These are phyloP conservation scores for Aspergillus latus DNA, from an alignment of 2,329 filamentous ascomycete genomes.

Conservation along the genomic window DNA sequence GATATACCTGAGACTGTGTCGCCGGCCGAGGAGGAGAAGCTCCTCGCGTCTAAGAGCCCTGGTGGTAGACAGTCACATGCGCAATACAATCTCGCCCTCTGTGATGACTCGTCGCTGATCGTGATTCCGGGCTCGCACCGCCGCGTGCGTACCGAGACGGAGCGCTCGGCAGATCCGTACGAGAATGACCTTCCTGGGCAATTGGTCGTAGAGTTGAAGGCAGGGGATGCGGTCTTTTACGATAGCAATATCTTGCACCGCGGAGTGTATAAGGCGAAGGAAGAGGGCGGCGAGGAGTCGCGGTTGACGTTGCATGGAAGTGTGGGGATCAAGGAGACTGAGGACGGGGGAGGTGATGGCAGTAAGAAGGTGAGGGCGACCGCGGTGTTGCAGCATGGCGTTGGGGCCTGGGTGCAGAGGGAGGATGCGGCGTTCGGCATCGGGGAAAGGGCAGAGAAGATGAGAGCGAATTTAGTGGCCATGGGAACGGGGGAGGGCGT, in stretches of 20 bases:
- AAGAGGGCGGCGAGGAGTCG: slow-evolving; percentile 36
- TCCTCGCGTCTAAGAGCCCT: slow-evolving; percentile 54
- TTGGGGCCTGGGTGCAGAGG: slow-evolving; percentile 45
- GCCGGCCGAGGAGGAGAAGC: slow-evolving; percentile 64
- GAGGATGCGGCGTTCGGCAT: slow-evolving; percentile 43
- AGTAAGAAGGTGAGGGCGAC: slow-evolving; percentile 43
- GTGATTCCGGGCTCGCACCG: slow-evolving; percentile 75
- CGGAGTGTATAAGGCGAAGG: slow-evolving; percentile 44
- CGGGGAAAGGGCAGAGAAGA: slow-evolving; percentile 42
- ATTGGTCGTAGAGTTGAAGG: slow-evolving; percentile 63
- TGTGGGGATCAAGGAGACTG: slow-evolving; percentile 38
- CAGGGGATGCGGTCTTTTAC: slow-evolving; percentile 83
- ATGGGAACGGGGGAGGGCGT: slow-evolving; percentile 48
- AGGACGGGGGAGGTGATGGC: slow-evolving; percentile 17
- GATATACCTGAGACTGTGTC: slow-evolving; percentile 69
- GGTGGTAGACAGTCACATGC: slow-evolving; percentile 62
- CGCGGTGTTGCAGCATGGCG: slow-evolving; percentile 48
- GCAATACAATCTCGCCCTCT: slow-evolving; percentile 85
- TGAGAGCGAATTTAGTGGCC: slow-evolving; percentile 46
- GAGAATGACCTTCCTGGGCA: slow-evolving; percentile 63
- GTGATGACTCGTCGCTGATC: slow-evolving; percentile 69
- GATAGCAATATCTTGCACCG: slow-evolving; percentile 77
- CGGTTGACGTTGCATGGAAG: slow-evolving; percentile 47
- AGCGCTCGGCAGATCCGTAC: slow-evolving; percentile 67
- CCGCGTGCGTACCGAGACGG: slow-evolving; percentile 67